A percentile compares a stretch with the other conserved stretches of the same genome.
These are phyloP conservation scores for Plectranthus barbatus DNA, from an alignment of 257 asterid genomes.

Conservation along the genomic window DNA sequence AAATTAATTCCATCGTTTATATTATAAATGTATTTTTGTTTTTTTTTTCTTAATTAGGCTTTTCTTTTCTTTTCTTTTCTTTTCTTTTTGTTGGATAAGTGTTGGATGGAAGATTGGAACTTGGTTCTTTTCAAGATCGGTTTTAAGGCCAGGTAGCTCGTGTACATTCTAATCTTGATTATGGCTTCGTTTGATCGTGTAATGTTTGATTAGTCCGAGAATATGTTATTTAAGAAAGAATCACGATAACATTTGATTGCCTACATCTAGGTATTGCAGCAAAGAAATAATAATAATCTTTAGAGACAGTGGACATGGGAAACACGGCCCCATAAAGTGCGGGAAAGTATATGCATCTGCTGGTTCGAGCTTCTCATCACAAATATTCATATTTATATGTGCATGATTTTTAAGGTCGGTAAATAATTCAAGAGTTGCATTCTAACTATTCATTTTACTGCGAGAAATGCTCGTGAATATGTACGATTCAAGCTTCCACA, in stretches of 20 bases:
- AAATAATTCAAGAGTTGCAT: background rate
- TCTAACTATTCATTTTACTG: background rate
- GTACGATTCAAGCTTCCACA: background rate
- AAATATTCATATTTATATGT: too few relatives aligned
- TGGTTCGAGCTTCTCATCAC: background rate
- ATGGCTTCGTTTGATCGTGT: background rate
- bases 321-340: conserved; percentile 76
- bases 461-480: background rate
- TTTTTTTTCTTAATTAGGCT: too few relatives aligned
- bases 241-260: conserved; percentile 14
- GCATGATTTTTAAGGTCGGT: background rate
- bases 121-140: background rate
- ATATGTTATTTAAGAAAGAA: conserved; percentile 7
- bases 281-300: conserved; percentile 7
- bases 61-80: too few relatives aligned
- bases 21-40: too few relatives aligned
- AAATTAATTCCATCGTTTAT: background rate
- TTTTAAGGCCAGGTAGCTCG: too few relatives aligned
- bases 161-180: background rate
- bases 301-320: conserved; percentile 55
- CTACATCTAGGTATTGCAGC: conserved; percentile 19
- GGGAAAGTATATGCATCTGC: conserved; percentile 47
- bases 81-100: background rate
- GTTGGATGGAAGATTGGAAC: background rate
- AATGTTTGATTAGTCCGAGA: conserved; percentile 23